Evolutionary conservation across 148 eudicot species (phyloP).

Genomic region (Amaranthus hypochondriacus): DNA sequence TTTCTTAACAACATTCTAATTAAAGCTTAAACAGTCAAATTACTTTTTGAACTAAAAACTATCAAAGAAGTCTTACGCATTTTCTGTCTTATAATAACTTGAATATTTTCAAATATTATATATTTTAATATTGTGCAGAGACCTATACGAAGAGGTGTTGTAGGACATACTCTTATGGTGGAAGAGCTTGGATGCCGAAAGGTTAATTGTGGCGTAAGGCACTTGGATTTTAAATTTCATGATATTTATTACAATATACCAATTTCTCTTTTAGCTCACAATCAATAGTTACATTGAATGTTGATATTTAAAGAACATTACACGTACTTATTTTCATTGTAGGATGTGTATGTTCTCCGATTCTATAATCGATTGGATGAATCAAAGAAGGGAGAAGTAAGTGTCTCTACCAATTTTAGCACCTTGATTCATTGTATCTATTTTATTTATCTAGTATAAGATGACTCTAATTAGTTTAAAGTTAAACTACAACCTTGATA

Average conservation of each 20-base stretch:
- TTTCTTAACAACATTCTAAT: too few species aligned
- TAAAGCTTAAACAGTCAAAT: too few species aligned
- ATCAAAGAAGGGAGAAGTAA: constrained; percentile 89
- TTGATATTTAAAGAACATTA: background rate
- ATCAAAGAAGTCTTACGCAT: background rate
- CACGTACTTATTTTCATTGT: constrained; percentile 6
- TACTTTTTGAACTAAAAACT: too few species aligned
- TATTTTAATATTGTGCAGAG: constrained; percentile 40
- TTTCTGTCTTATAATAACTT: background rate
- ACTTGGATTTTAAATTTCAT: background rate
- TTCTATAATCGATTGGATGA: constrained; percentile 93
- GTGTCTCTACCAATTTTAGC: constrained; percentile 21
- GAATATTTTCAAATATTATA: background rate
- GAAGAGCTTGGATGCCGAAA: constrained; percentile 70
- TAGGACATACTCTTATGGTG: constrained; percentile 75
- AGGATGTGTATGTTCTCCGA: constrained; percentile 88
- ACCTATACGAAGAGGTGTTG: constrained; percentile 79
- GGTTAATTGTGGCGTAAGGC: constrained; percentile 63
- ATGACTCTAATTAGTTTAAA: too few species aligned
- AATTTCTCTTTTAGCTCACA: background rate
- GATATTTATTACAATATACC: background rate
- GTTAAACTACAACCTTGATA: too few species aligned
- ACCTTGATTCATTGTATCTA: background rate
- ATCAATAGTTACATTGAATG: background rate
- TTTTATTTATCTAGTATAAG: too few species aligned